Base-by-base conservation (phyloP, 176 grass and related monocot genomes). In the Poa pratensis region DNA sequence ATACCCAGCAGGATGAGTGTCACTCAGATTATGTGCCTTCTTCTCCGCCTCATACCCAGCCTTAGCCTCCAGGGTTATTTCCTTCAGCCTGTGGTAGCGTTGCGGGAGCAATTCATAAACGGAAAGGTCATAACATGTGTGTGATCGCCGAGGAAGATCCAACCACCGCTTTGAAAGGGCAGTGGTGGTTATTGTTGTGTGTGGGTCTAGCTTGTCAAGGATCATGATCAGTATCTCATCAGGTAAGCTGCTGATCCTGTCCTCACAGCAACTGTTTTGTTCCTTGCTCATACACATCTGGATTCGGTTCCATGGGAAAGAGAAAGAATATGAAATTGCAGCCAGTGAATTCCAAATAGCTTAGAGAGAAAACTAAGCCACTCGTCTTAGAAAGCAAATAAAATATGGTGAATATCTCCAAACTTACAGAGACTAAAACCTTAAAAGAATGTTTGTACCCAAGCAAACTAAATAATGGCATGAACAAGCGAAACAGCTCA, bases 221-320 rank as follows among this genome's bases (percentile, higher is more conserved):
- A 77, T 77, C 22, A 55, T 9, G 61, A 68, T 19, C 7, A 77
- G 83, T n/a, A 77, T 42, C 48, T 85, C 83, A 0, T 85, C 73
- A 16, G 73, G 83, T 10, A 85, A 16, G 49, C 6, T 85, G 16
- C 17, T 58, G 30, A 85, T 57, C 62, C 16, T 85, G 49, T 78
- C 83, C 34, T 57, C 49, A 10, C 67, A 0, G 28, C 3, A 0
- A 14, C 5, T 22, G 23, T 0, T 42, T 23, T 5, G 24, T 30
- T 30, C 14, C 22, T 85, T 8, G 5, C 34, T 35, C 8, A 9
- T 19, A 9, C 59, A 3, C 13, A 57, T 6, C 83, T 64, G 62
- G 15, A 7, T 65, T 14, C 4, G 11, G 15, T 63, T 63, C 60
- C 24, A 63, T 15, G 24, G 28, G 1, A 63, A 28, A 63, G 9